Percentiles rank a stretch among this genome's conserved stretches.
Evolutionary conservation across 306 rosid genomes (phyloP).

Genomic region (Biancaea sappan): DNA sequence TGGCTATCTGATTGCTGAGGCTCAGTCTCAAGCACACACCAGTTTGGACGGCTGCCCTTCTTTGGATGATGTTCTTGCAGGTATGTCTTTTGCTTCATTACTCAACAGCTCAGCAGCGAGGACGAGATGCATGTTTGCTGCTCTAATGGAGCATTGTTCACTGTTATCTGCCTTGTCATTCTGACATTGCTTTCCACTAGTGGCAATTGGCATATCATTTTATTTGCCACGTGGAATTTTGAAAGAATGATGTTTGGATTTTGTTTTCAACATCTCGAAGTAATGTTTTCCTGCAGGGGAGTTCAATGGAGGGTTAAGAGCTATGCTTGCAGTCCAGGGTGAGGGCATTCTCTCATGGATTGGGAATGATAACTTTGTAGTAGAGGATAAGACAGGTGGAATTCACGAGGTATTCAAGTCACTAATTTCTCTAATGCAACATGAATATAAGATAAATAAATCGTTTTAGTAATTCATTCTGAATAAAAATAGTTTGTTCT

Average conservation of each 20-base stretch:
- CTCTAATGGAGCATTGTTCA: not conserved
- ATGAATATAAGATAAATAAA: not conserved
- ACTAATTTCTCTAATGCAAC: not conserved
- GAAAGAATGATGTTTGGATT: constrained; percentile 8
- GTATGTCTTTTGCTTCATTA: constrained; percentile 41
- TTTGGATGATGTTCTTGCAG: constrained; percentile 57
- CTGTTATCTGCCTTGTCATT: not conserved
- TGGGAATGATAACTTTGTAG: constrained; percentile 72
- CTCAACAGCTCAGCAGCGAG: not conserved
- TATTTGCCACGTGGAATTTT: not conserved
- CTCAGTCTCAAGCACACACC: constrained; percentile 50
- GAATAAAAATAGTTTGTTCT: constrained; percentile 3
- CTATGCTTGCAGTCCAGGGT: constrained; percentile 69
- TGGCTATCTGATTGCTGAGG: constrained; percentile 69
- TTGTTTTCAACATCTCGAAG: not conserved
- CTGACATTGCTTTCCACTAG: not conserved
- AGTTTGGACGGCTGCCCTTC: constrained; percentile 45
- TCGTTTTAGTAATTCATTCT: not conserved
- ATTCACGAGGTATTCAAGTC: constrained; percentile 57
- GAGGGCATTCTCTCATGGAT: constrained; percentile 64
- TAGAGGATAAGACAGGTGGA: constrained; percentile 56
- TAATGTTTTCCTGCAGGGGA: constrained; percentile 52
- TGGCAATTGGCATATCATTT: not conserved
- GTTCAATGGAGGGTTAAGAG: constrained; percentile 57
- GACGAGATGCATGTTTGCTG: not conserved